phyloP scores from a whole-genome alignment of 768 basidiomycete species.

The Coprinopsis sp. region DNA sequence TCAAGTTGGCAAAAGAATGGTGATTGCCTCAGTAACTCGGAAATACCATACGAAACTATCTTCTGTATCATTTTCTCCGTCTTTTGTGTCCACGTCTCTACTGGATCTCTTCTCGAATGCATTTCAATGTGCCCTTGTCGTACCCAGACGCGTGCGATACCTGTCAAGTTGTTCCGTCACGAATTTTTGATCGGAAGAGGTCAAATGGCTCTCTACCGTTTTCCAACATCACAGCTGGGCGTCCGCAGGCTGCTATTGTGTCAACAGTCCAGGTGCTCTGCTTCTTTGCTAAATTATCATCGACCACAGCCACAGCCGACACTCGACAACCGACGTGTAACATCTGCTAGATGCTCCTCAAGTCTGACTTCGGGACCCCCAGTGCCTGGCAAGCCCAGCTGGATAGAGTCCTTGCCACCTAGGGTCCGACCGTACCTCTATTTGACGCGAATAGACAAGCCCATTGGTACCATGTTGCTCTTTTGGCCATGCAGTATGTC shows the following conservation, averaged over 20 bases:
- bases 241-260: neutral
- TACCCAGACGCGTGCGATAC: no score
- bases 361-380: slow-evolving; percentile 1
- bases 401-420: slow-evolving; percentile 63
- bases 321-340: slow-evolving; percentile 2
- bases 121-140: neutral
- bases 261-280: neutral
- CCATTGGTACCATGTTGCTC: slow-evolving; percentile 87
- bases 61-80: neutral
- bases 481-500: slow-evolving; percentile 91
- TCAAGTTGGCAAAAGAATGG: slow-evolving; percentile 95
- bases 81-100: neutral
- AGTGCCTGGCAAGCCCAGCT: slow-evolving; percentile 32
- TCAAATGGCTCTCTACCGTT: no score
- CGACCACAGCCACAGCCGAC: no score
- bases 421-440: slow-evolving; percentile 74
- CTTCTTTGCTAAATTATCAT: no score
- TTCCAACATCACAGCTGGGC: neutral
- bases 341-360: neutral
- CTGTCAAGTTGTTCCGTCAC: no score
- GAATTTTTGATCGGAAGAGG: no score
- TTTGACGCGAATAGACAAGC: slow-evolving; percentile 89
- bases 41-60: slow-evolving; percentile 7
- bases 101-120: neutral
- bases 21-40: slow-evolving; percentile 25